Conservation (phyloP, 23 red algal genomes). For the Agarophyton chilense region DNA sequence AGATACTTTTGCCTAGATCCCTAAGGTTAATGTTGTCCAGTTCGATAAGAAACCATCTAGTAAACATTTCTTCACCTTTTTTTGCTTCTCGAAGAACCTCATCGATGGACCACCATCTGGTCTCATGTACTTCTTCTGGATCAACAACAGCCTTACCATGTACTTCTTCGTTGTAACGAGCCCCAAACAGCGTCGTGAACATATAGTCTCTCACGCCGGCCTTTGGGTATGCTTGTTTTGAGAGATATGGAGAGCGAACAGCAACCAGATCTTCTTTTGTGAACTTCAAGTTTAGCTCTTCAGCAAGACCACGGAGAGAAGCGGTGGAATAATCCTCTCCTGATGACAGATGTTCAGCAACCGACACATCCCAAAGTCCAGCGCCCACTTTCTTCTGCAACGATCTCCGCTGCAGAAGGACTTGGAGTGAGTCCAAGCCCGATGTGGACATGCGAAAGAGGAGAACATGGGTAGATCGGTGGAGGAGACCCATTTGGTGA, state of each 20-base stretch:
- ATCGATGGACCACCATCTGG: conserved; percentile 50
- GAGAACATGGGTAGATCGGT: conserved; percentile 80
- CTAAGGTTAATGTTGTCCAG: conserved; percentile 32
- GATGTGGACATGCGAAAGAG: conserved; percentile 38
- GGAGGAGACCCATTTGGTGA: conserved; percentile 58
- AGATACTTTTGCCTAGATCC: conserved; percentile 3
- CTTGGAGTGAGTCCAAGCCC: neutral
- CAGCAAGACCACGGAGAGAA: conserved; percentile 53
- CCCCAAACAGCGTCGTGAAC: conserved; percentile 42
- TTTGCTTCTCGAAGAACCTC: conserved; percentile 1
- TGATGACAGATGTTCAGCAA: conserved; percentile 73
- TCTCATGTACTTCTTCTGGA: conserved; percentile 24
- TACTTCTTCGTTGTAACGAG: conserved; percentile 25
- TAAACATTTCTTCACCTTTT: conserved; percentile 19
- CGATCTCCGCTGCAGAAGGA: conserved; percentile 76
- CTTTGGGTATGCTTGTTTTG: conserved; percentile 34
- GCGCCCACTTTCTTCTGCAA: conserved; percentile 62
- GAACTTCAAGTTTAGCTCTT: conserved; percentile 68
- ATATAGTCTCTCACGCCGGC: conserved; percentile 53
- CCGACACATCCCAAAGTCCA: conserved; percentile 59
- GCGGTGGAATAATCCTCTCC: conserved; percentile 64
- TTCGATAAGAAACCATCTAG: conserved; percentile 60
- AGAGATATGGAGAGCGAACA: conserved; percentile 50
- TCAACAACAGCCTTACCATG: conserved; percentile 43
- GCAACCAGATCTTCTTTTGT: neutral